Evolutionary conservation across 164 flowering plant genomes (phyloP).

Genomic region (Hamamelis virginiana): DNA sequence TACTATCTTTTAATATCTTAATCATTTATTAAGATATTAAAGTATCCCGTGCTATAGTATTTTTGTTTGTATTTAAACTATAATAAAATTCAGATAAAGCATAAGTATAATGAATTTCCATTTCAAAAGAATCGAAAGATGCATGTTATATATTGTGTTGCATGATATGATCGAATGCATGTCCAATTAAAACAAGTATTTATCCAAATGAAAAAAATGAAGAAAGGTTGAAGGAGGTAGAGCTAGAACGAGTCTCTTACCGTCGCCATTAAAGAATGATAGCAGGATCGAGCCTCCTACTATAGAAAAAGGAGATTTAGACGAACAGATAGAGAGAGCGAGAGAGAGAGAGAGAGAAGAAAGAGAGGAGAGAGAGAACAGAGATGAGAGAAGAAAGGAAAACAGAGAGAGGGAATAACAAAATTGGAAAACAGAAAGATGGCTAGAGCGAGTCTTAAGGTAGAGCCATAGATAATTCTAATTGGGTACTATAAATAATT

Average conservation of each 20-base stretch:
- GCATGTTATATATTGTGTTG: too few relatives aligned
- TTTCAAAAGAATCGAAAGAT: too few relatives aligned
- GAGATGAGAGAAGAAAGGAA: conserved; percentile 2
- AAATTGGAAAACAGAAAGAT: not conserved
- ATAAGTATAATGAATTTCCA: too few relatives aligned
- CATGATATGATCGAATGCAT: too few relatives aligned
- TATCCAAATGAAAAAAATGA: too few relatives aligned
- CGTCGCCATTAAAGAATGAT: conserved; percentile 14
- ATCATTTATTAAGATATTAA: too few relatives aligned
- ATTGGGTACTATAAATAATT: not conserved
- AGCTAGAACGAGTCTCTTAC: conserved; percentile 14
- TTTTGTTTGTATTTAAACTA: too few relatives aligned
- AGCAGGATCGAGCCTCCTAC: conserved; percentile 6
- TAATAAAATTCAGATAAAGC: too few relatives aligned
- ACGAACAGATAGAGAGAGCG: not conserved
- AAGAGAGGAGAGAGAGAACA: not conserved
- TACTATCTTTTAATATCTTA: too few relatives aligned
- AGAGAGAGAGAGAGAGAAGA: not conserved
- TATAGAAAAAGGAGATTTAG: not conserved
- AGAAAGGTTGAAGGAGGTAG: too few relatives aligned
- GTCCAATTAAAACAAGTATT: too few relatives aligned
- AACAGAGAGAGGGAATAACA: not conserved
- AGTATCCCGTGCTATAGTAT: too few relatives aligned
- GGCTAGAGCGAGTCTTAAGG: conserved; percentile 18
- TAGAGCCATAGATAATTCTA: not conserved